Evolutionary conservation across 495 filamentous ascomycete genomes (phyloP).

Genomic region (Umbilicaria muhlenbergii): DNA sequence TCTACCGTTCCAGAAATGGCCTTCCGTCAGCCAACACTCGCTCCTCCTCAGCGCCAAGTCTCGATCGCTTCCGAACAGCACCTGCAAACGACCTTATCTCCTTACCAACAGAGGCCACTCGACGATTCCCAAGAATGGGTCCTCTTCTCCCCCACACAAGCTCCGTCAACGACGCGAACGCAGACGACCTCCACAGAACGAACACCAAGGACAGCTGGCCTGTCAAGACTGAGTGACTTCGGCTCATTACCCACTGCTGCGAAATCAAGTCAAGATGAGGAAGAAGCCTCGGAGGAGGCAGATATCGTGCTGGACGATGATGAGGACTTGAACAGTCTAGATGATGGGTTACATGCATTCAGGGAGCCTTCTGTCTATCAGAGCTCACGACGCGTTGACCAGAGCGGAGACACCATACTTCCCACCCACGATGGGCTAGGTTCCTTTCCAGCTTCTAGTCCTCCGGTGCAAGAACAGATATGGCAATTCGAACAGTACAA

Average conservation of each 20-base stretch:
- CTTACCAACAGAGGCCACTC: slow-evolving; percentile 23
- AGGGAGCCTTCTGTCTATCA: slow-evolving; percentile 45
- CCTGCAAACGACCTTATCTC: slow-evolving; percentile 21
- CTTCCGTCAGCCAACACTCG: slow-evolving; percentile 61
- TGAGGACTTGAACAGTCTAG: slow-evolving; percentile 76
- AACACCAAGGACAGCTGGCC: slow-evolving; percentile 54
- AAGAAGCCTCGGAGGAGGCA: slow-evolving; percentile 31
- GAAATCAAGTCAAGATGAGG: slow-evolving; percentile 27
- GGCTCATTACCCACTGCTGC: slow-evolving; percentile 62
- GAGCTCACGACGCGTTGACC: slow-evolving; percentile 29
- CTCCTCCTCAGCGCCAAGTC: slow-evolving; percentile 39
- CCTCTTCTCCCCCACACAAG: slow-evolving; percentile 65
- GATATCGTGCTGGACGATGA: slow-evolving; percentile 50
- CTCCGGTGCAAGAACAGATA: slow-evolving; percentile 55
- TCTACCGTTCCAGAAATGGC: slow-evolving; percentile 40
- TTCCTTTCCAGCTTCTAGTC: slow-evolving; percentile 47
- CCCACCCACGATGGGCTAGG: slow-evolving; percentile 88
- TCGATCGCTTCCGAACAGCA: slow-evolving; percentile 32
- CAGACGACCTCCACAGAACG: slow-evolving; percentile 57
- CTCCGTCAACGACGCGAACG: slow-evolving; percentile 44
- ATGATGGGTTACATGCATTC: slow-evolving; percentile 79
- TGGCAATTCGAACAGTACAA: slow-evolving; percentile 78
- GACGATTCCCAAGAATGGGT: slow-evolving; percentile 89
- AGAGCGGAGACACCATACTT: slow-evolving; percentile 46
- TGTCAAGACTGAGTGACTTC: slow-evolving; percentile 68